phyloP scores from a whole-genome alignment of 495 filamentous ascomycete genomes.

The Penicillium simplicissimum region DNA sequence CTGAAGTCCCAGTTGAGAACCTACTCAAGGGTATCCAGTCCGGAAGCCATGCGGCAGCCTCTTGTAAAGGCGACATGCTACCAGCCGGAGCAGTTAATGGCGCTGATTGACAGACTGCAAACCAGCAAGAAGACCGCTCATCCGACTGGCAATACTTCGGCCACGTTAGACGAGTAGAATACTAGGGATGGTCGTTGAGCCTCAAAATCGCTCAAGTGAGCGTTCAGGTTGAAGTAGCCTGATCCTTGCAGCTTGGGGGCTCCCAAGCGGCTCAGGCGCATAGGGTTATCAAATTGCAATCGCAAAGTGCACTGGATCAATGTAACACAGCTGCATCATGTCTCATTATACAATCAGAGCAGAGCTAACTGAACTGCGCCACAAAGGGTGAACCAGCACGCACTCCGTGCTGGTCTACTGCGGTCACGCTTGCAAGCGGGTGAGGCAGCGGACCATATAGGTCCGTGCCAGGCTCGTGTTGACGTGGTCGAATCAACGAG shows the following conservation, averaged over 20 bases:
- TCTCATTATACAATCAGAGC: neutral
- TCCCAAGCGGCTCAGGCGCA: neutral
- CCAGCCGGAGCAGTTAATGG: neutral
- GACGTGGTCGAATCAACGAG: neutral
- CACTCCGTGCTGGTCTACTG: too few relatives aligned
- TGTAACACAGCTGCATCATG: neutral
- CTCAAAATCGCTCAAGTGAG: too few relatives aligned
- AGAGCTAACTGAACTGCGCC: neutral
- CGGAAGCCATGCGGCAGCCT: neutral
- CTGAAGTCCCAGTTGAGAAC: neutral
- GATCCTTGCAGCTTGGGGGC: neutral
- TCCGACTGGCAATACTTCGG: neutral
- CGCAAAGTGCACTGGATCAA: neutral
- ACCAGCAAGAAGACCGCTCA: neutral
- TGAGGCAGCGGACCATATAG: neutral
- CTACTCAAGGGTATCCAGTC: neutral
- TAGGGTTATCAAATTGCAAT: neutral
- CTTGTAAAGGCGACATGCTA: neutral
- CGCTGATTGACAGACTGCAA: neutral
- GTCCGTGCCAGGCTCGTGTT: neutral
- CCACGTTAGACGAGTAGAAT: neutral
- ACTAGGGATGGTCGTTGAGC: neutral
- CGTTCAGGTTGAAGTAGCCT: too few relatives aligned
- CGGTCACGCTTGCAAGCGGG: too few relatives aligned
- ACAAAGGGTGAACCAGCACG: too few relatives aligned